These are phyloP conservation scores for Escovopsis sp. DNA, from an alignment of 2,329 filamentous ascomycete species.

Conservation along the genomic window DNA sequence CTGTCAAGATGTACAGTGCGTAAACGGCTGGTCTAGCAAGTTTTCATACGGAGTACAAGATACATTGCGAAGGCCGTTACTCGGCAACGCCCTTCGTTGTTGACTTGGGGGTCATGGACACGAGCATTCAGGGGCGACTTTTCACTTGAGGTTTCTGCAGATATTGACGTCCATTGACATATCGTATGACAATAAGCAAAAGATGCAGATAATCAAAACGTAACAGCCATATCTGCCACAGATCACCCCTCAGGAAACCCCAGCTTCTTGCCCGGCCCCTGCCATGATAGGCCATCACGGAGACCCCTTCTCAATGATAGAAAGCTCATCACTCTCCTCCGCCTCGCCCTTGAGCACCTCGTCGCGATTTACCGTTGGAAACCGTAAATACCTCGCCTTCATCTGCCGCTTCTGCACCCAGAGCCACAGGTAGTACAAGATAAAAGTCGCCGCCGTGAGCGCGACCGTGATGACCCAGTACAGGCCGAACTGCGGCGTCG, in stretches of 20 bases:
- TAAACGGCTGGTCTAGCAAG: too few species aligned
- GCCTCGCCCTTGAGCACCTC: background rate
- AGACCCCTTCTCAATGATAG: slow-evolving; percentile 1
- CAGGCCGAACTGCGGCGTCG: slow-evolving; percentile 21
- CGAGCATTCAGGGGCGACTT: too few species aligned
- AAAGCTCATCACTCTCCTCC: background rate
- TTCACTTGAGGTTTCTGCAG: too few species aligned
- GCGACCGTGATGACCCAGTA: slow-evolving; percentile 27
- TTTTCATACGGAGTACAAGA: too few species aligned
- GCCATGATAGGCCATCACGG: background rate
- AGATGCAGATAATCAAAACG: background rate
- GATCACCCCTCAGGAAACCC: background rate
- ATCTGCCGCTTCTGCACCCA: slow-evolving; percentile 12
- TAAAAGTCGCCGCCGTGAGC: slow-evolving; percentile 20
- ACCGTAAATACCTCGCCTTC: background rate
- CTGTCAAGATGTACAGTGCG: too few species aligned
- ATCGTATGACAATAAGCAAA: too few species aligned
- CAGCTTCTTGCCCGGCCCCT: too few species aligned
- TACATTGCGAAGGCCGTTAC: too few species aligned
- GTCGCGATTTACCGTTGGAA: background rate
- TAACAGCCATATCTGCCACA: too few species aligned
- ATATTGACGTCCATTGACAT: too few species aligned
- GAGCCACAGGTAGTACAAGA: slow-evolving; percentile 20
- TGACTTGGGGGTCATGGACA: too few species aligned
- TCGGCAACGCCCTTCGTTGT: too few species aligned